phyloP scores from a whole-genome alignment of 2,329 filamentous ascomycete species.

The Neofusicoccum parvum region DNA sequence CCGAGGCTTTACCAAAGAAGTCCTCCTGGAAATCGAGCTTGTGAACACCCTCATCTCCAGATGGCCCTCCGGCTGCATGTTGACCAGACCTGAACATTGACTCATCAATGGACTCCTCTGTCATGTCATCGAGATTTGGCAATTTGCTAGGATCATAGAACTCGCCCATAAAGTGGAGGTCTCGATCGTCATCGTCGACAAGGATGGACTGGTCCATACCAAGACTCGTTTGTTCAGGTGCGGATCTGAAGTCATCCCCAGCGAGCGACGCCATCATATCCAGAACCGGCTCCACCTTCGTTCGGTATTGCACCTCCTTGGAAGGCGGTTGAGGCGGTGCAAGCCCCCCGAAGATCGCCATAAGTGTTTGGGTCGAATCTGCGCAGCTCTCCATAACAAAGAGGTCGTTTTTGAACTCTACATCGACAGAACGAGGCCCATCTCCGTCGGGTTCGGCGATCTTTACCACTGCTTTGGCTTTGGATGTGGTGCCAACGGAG shows the following conservation, averaged over 20 bases:
- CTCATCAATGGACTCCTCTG: constrained; percentile 36
- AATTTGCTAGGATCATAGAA: constrained; percentile 52
- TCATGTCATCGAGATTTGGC: constrained; percentile 41
- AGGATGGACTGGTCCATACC: constrained; percentile 34
- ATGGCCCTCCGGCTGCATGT: background rate
- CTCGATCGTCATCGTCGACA: constrained; percentile 44
- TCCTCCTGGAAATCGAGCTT: constrained; percentile 75
- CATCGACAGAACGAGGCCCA: constrained; percentile 68
- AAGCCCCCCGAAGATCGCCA: constrained; percentile 75
- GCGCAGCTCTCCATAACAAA: constrained; percentile 93
- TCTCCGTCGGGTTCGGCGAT: constrained; percentile 59
- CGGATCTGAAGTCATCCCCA: constrained; percentile 73
- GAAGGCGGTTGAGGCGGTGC: constrained; percentile 81
- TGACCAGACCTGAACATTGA: constrained; percentile 41
- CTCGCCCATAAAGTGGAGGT: constrained; percentile 55
- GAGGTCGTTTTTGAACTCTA: constrained; percentile 83
- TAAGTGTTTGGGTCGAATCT: constrained; percentile 92
- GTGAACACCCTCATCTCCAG: constrained; percentile 30
- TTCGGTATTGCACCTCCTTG: constrained; percentile 82
- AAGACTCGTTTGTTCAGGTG: constrained; percentile 56
- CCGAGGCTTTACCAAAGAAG: constrained; percentile 69
- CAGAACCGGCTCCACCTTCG: constrained; percentile 80
- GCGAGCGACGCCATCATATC: constrained; percentile 90
- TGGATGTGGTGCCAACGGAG: constrained; percentile 82
- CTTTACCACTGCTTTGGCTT: constrained; percentile 69